phyloP scores from a whole-genome alignment of 2,329 filamentous ascomycete genomes.

The Macrophomina pseudophaseolina region DNA sequence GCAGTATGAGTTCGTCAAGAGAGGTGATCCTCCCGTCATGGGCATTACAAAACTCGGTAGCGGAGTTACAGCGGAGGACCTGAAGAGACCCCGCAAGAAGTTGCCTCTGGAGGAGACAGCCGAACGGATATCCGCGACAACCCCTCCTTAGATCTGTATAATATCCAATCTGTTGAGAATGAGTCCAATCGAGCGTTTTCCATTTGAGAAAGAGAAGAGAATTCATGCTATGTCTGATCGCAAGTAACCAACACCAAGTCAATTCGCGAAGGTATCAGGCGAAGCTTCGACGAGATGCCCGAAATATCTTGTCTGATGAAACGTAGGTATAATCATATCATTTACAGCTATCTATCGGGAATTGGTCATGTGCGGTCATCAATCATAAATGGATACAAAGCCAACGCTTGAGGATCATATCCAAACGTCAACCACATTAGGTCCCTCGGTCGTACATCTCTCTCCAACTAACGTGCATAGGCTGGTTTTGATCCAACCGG shows the following conservation, averaged over 20 bases:
- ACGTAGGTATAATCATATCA: not conserved
- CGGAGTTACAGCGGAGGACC: slow-evolving; percentile 78
- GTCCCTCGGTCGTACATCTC: not conserved
- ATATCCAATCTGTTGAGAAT: slow-evolving; percentile 1
- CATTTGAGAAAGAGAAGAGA: not conserved
- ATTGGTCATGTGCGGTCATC: not conserved
- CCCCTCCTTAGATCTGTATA: slow-evolving; percentile 26
- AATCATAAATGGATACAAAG: not conserved
- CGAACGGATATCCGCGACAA: slow-evolving; percentile 67
- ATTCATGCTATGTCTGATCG: not conserved
- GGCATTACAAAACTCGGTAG: slow-evolving; percentile 87
- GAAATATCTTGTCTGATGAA: not conserved
- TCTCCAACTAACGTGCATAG: not conserved
- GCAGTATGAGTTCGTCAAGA: slow-evolving; percentile 91
- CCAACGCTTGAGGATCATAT: not conserved
- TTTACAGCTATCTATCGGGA: not conserved
- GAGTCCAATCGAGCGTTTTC: not conserved
- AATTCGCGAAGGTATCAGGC: no score
- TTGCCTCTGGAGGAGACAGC: slow-evolving; percentile 62
- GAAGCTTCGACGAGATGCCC: no score
- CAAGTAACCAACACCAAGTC: not conserved
- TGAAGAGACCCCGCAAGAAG: slow-evolving; percentile 79
- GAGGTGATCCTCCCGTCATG: slow-evolving; percentile 86
- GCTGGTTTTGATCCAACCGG: not conserved
- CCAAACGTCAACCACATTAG: not conserved